Percentiles rank a stretch among this genome's conserved stretches.
Evolutionary conservation across 2,329 filamentous ascomycete species (phyloP).

Genomic region (Tolypocladium paradoxum): DNA sequence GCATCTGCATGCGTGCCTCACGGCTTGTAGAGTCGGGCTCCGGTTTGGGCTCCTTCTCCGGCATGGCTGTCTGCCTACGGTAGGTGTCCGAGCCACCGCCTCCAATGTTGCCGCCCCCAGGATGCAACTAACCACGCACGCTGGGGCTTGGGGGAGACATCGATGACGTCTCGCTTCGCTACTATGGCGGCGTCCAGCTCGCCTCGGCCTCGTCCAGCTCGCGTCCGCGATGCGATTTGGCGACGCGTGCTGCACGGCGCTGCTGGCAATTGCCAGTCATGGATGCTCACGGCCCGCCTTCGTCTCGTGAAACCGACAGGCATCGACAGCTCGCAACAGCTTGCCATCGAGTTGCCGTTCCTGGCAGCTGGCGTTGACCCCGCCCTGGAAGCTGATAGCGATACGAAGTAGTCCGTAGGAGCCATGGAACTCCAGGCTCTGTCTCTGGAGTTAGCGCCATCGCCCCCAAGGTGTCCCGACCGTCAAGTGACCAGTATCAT

Average conservation of each 20-base stretch:
- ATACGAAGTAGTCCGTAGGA: too few relatives aligned
- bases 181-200: neutral
- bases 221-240: neutral
- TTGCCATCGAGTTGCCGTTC: neutral
- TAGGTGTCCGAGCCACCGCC: neutral
- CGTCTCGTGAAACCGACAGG: neutral
- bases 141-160: neutral
- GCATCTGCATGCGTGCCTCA: neutral
- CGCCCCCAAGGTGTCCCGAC: neutral
- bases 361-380: neutral
- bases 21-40: neutral
- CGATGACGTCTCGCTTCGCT: slow-evolving; percentile 1
- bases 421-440: neutral
- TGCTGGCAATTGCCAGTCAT: neutral
- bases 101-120: neutral
- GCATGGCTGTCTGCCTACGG: neutral
- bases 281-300: neutral
- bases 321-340: neutral
- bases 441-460: neutral
- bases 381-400: neutral
- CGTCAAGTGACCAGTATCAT: neutral
- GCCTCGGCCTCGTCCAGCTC: neutral
- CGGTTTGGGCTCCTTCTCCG: neutral
- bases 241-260: neutral
- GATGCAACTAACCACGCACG: neutral